A percentile compares a stretch with the other conserved stretches of the same genome.
Conservation (phyloP, 2,329 filamentous ascomycete genomes). For the Fusarium brevicatenulatum region DNA sequence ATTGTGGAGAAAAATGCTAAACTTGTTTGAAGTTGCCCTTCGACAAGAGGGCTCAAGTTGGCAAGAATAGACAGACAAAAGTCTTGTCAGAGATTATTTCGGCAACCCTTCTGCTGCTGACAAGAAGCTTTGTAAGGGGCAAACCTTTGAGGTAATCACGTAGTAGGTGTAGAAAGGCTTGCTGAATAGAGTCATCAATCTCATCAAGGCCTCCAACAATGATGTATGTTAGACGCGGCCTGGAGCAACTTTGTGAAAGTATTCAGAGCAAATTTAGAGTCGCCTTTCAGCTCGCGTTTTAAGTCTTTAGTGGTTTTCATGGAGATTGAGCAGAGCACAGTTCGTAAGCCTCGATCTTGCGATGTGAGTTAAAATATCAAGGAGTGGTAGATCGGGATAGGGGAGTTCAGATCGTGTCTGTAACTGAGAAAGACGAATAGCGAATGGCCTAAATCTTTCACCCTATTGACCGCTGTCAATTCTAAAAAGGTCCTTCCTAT, state of each 20-base stretch:
- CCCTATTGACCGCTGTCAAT: accelerated
- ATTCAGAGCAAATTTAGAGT: background rate
- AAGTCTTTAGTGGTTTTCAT: background rate
- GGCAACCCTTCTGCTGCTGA: background rate
- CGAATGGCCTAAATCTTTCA: background rate
- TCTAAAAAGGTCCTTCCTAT: background rate
- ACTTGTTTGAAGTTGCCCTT: background rate
- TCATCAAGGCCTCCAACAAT: background rate
- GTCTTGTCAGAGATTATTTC: background rate
- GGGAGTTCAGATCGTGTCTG: background rate
- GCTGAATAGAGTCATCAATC: background rate
- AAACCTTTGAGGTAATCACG: accelerated
- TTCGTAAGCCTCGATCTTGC: background rate
- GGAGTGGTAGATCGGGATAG: background rate
- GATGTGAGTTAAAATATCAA: background rate
- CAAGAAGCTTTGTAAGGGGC: background rate
- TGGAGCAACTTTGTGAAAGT: background rate
- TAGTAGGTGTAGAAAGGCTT: background rate
- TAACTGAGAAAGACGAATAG: background rate
- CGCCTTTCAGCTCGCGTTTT: background rate
- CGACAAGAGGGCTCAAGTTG: accelerated
- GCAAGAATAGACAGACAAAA: background rate
- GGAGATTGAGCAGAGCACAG: background rate
- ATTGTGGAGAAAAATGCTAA: background rate
- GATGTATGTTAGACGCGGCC: background rate